These are phyloP conservation scores for Didymella keratinophila DNA, from an alignment of 2,329 filamentous ascomycete genomes.

Conservation along the genomic window DNA sequence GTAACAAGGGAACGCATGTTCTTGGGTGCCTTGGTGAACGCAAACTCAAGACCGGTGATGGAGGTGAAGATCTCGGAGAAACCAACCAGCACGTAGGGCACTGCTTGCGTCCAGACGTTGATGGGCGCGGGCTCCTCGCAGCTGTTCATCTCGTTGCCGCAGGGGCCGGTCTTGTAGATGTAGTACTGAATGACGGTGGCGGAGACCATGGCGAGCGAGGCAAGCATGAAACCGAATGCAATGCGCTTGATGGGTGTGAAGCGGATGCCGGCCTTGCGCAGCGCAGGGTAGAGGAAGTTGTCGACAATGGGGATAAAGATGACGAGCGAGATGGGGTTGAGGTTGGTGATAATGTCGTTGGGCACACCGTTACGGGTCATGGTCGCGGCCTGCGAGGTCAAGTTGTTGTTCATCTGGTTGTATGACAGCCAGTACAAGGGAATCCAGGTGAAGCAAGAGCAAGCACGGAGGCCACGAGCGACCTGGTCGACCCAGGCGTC, in stretches of 20 bases:
- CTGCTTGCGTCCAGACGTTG: conserved; percentile 67
- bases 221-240: conserved; percentile 59
- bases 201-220: conserved; percentile 58
- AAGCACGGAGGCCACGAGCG: conserved; percentile 50
- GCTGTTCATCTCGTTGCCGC: conserved; percentile 63
- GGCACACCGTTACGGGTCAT: conserved; percentile 62
- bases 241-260: conserved; percentile 65
- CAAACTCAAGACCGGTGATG: conserved; percentile 74
- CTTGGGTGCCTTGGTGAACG: conserved; percentile 77
- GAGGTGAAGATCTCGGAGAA: conserved; percentile 66
- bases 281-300: conserved; percentile 59
- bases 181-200: conserved; percentile 63
- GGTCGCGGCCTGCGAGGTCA: conserved; percentile 64
- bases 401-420: conserved; percentile 64
- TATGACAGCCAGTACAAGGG: conserved; percentile 57
- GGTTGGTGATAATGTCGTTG: conserved; percentile 64
- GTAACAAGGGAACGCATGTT: conserved; percentile 83
- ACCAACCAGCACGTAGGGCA: conserved; percentile 61
- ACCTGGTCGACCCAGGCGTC: conserved; percentile 77
- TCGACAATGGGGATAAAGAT: conserved; percentile 64
- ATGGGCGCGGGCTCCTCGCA: conserved; percentile 66
- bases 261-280: conserved; percentile 57
- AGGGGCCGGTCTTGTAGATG: conserved; percentile 70
- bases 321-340: conserved; percentile 62
- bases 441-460: conserved; percentile 63